Conservation (phyloP, 2,329 filamentous ascomycete species). For the Nectriaceae sp. region DNA sequence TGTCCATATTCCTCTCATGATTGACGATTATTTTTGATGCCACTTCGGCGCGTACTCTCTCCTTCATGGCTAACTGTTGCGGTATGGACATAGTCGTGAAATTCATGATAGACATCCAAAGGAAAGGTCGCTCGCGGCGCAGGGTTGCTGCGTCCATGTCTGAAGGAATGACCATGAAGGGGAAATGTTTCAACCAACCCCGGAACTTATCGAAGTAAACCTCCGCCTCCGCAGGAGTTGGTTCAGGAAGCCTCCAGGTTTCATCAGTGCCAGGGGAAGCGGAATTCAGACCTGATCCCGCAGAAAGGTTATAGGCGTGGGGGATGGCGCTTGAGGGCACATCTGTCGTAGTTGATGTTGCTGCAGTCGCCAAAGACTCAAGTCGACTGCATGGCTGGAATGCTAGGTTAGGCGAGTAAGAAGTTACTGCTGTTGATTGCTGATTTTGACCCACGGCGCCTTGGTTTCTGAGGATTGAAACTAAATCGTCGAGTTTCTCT, state of each 20-base stretch:
- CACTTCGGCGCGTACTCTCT: conserved; percentile 45
- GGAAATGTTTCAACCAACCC: conserved; percentile 44
- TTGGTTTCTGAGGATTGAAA: conserved; percentile 45
- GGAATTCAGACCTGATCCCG: background rate
- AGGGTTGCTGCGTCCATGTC: conserved; percentile 41
- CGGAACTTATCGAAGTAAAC: conserved; percentile 43
- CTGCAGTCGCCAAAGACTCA: conserved; percentile 40
- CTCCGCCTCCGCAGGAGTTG: conserved; percentile 40
- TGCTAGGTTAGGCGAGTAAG: conserved; percentile 1
- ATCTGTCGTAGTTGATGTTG: conserved; percentile 32
- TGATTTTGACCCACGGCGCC: background rate
- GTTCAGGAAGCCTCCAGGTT: conserved; percentile 27
- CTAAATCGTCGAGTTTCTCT: conserved; percentile 51
- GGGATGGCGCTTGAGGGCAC: conserved; percentile 10
- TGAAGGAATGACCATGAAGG: conserved; percentile 44
- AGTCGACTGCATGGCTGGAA: conserved; percentile 29
- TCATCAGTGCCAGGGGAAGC: conserved; percentile 16
- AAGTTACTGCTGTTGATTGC: background rate
- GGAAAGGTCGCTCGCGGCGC: conserved; percentile 44
- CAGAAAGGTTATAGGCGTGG: conserved; percentile 8
- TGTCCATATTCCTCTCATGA: conserved; percentile 51
- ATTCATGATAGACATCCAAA: conserved; percentile 52
- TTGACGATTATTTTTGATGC: conserved; percentile 49
- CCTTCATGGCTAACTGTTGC: conserved; percentile 42
- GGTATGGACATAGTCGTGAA: conserved; percentile 44